Base-by-base conservation (phyloP, 2,329 filamentous ascomycete species). In the Trichoderma guizhouense region DNA sequence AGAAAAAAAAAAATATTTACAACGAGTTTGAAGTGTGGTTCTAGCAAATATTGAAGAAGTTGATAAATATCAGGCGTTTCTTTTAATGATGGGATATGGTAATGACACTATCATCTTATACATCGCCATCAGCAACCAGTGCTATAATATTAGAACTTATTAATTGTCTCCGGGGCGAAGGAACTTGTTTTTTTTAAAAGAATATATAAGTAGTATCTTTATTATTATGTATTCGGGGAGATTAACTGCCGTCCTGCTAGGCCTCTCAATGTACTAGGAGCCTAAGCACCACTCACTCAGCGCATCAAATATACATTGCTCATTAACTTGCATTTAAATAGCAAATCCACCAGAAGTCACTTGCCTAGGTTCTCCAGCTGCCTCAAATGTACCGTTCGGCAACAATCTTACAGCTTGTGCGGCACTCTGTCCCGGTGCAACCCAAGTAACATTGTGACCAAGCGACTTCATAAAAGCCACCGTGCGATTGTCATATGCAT, bases 361-460 rank as follows among this genome's bases (percentile, higher is more conserved):
- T 84, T 96, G 93, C 74, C 94, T 88, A n/a, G 93, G 92, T 82
- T 97, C 94, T 1, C 92, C 90, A 1, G 90, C 93, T 0, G 93
- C 93, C 79, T 95, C 93, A 79, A 97, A 97, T 0, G 83, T 83
- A 0, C 87, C 87, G 79, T 94, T 91, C 14, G 79, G 78, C 72
- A 92, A 77, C 73, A 89, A 81, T 69, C 90, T 86, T 74, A 98
- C 80, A 0, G 88, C 91, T 81, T 98, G 94, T 0, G 91, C 93
- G 0, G 91, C 86, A 76, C 92, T 95, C 76, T 85, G 80, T 0
- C 89, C 91, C 0, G 87, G 86, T 0, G 86, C 86, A 3, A 93
- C 84, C 89, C 90, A 93, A 0, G 89, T 91, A 0, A 96, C 88
- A 79, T 95, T 95, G 77, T 95, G 92, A 0, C 92, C 92, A 57